These are phyloP conservation scores for Epichloe uncinata DNA, from an alignment of 2,329 filamentous ascomycete genomes.

Conservation along the genomic window DNA sequence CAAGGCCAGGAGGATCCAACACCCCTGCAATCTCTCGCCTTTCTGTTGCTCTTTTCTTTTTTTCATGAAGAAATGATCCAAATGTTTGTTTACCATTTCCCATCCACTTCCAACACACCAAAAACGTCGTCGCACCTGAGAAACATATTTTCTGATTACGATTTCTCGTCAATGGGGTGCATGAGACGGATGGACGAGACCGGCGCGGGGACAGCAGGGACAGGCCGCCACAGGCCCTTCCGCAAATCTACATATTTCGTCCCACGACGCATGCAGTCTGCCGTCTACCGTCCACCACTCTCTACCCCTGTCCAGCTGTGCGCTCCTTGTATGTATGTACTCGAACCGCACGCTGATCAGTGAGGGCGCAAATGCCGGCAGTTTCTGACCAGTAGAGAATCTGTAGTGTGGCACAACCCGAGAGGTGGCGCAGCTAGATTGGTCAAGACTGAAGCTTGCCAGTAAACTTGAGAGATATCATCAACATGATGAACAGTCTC, in stretches of 20 bases:
- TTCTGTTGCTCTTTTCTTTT: neutral
- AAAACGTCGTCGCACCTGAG: no score
- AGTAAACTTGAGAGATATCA: no score
- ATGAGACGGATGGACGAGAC: neutral
- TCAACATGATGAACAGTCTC: no score
- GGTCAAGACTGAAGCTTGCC: no score
- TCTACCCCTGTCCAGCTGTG: constrained; percentile 5
- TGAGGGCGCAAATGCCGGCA: neutral
- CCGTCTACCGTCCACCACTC: no score
- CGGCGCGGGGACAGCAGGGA: neutral
- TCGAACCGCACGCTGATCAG: neutral
- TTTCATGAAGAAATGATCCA: neutral
- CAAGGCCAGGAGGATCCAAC: neutral
- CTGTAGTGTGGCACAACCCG: neutral
- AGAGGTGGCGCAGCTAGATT: no score
- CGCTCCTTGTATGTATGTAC: neutral
- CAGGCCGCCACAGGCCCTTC: neutral
- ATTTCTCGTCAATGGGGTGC: neutral
- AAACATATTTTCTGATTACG: neutral
- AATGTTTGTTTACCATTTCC: neutral
- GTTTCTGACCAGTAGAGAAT: no score
- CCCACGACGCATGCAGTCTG: neutral
- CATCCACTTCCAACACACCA: neutral
- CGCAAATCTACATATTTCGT: neutral
- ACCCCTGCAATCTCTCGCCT: neutral